These are phyloP conservation scores for Macrolepiota fuliginosa DNA, from an alignment of 768 basidiomycete species.

Conservation along the genomic window DNA sequence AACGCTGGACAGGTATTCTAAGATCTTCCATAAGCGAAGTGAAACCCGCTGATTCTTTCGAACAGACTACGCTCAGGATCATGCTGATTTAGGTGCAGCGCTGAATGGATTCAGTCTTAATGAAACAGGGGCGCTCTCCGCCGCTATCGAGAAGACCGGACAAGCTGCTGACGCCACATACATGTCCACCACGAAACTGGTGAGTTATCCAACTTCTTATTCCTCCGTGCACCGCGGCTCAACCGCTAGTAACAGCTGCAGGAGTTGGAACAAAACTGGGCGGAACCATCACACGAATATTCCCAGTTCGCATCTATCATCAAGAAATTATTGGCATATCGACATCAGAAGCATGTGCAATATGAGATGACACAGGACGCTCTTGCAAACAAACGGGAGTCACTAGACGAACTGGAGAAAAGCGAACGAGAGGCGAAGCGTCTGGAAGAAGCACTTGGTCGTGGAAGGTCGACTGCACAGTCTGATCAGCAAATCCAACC, in stretches of 20 bases:
- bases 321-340: slow-evolving; percentile 89
- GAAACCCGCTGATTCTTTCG: background rate
- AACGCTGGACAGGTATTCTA: slow-evolving; percentile 86
- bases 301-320: slow-evolving; percentile 93
- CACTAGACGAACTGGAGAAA: slow-evolving; percentile 87
- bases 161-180: slow-evolving; percentile 95
- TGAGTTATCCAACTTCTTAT: slow-evolving; percentile 32
- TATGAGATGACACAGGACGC: slow-evolving; percentile 95
- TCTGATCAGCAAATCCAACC: slow-evolving; percentile 16
- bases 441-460: slow-evolving; percentile 82
- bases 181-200: slow-evolving; percentile 87
- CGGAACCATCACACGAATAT: slow-evolving; percentile 95
- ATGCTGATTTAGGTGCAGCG: slow-evolving; percentile 87
- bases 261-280: slow-evolving; percentile 92
- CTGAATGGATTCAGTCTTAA: slow-evolving; percentile 93
- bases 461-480: slow-evolving; percentile 37
- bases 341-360: slow-evolving; percentile 97
- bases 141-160: slow-evolving; percentile 93
- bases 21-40: background rate
- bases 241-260: slow-evolving; percentile 57
- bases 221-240: slow-evolving; percentile 5
- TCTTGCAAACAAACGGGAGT: slow-evolving; percentile 79
- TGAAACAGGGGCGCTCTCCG: slow-evolving; percentile 69
- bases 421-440: slow-evolving; percentile 89
- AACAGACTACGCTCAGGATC: slow-evolving; percentile 79